These are phyloP conservation scores for Beta macrorhiza DNA, from an alignment of 179 eudicot species.

Conservation along the genomic window DNA sequence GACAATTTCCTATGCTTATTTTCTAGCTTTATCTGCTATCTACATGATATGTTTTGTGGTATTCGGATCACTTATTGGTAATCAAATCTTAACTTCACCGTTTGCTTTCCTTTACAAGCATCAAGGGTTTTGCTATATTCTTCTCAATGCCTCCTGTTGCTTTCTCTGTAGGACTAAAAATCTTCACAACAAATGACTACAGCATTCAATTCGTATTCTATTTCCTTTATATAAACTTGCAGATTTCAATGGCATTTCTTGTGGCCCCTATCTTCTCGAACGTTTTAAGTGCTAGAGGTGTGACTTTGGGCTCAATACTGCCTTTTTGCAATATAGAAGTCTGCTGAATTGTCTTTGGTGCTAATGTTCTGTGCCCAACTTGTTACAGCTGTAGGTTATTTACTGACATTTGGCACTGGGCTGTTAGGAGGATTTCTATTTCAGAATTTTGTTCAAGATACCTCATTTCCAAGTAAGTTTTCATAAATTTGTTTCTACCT, in stretches of 20 bases:
- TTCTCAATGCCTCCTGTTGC: background rate
- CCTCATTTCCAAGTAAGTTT: slow-evolving; percentile 77
- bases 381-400: slow-evolving; percentile 67
- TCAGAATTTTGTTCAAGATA: slow-evolving; percentile 58
- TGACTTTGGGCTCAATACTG: slow-evolving; percentile 19
- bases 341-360: slow-evolving; percentile 1
- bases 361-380: slow-evolving; percentile 20
- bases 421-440: slow-evolving; percentile 69
- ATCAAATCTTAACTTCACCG: slow-evolving; percentile 1
- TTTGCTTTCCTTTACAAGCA: background rate
- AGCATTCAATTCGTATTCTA: slow-evolving; percentile 89
- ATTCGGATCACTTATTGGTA: slow-evolving; percentile 86
- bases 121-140: background rate
- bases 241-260: slow-evolving; percentile 80
- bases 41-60: slow-evolving; percentile 81
- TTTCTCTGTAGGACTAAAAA: slow-evolving; percentile 65
- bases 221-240: slow-evolving; percentile 81
- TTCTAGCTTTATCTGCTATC: slow-evolving; percentile 59
- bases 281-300: slow-evolving; percentile 85
- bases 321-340: background rate
- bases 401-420: slow-evolving; percentile 72
- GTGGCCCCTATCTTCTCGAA: slow-evolving; percentile 66
- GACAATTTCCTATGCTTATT: slow-evolving; percentile 86
- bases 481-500: slow-evolving; percentile 8
- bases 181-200: slow-evolving; percentile 72